These are phyloP conservation scores for Xylaria multiplex DNA, from an alignment of 2,329 filamentous ascomycete genomes.

Conservation along the genomic window DNA sequence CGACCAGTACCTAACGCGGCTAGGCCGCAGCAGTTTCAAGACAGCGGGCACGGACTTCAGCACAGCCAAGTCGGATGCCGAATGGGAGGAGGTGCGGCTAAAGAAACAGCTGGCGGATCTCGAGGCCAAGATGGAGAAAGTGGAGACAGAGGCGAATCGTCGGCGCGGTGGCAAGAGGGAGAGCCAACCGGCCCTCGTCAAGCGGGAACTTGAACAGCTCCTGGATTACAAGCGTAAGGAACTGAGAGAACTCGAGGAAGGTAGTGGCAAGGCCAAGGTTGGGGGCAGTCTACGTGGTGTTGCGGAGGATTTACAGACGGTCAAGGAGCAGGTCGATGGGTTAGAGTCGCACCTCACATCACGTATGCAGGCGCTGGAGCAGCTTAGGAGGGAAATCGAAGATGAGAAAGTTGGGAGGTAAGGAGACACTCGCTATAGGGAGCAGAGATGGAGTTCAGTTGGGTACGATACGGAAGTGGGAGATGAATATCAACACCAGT, in stretches of 20 bases:
- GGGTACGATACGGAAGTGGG: constrained; percentile 29
- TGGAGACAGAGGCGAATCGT: constrained; percentile 77
- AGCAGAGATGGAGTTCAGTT: constrained; percentile 26
- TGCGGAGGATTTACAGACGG: constrained; percentile 84
- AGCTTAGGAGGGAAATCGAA: constrained; percentile 84
- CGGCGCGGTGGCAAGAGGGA: constrained; percentile 69
- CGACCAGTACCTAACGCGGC: constrained; percentile 91
- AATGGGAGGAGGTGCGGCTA: constrained; percentile 96
- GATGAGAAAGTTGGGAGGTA: constrained; percentile 75
- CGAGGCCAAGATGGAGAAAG: constrained; percentile 84
- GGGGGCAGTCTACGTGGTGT: constrained; percentile 81
- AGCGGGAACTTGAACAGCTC: constrained; percentile 91
- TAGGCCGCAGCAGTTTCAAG: constrained; percentile 85
- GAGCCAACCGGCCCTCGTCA: constrained; percentile 88
- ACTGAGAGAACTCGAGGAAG: constrained; percentile 78
- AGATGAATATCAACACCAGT: constrained; percentile 17
- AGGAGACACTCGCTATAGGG: constrained; percentile 25
- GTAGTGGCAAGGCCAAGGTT: constrained; percentile 72
- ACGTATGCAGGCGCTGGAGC: constrained; percentile 78
- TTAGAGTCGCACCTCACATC: constrained; percentile 83
- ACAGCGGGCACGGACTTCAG: constrained; percentile 91
- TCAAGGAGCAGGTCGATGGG: constrained; percentile 94
- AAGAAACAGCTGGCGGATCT: constrained; percentile 92
- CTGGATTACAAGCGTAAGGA: constrained; percentile 92
- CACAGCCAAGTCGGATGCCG: constrained; percentile 79